These are phyloP conservation scores for Eucommia ulmoides DNA, from an alignment of 257 asterid species.

Conservation along the genomic window DNA sequence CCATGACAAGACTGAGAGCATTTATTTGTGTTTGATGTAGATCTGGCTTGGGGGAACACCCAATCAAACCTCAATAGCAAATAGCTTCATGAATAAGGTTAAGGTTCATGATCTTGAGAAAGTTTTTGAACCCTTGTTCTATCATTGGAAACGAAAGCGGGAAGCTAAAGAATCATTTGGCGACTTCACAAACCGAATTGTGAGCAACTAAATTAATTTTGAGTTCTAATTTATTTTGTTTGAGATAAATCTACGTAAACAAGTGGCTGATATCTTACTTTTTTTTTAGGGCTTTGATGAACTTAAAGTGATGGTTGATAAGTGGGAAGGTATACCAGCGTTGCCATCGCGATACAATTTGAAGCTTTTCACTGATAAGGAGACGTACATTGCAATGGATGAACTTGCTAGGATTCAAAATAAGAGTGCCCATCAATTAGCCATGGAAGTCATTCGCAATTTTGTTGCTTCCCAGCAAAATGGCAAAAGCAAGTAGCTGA, in stretches of 20 bases:
- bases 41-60: constrained; percentile 96
- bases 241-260: too few relatives aligned
- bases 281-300: constrained; percentile 63
- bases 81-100: constrained; percentile 68
- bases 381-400: constrained; percentile 51
- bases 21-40: constrained; percentile 18
- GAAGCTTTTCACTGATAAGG: constrained; percentile 71
- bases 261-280: too few relatives aligned
- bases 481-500: too few relatives aligned
- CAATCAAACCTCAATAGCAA: constrained; percentile 71
- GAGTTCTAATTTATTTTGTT: too few relatives aligned
- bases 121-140: constrained; percentile 84
- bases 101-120: constrained; percentile 86
- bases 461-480: constrained; percentile 62
- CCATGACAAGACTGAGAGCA: constrained; percentile 1
- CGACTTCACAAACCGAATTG: constrained; percentile 78
- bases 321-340: constrained; percentile 70
- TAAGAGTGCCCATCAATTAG: constrained; percentile 75
- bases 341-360: constrained; percentile 46
- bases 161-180: constrained; percentile 77
- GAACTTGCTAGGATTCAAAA: constrained; percentile 42
- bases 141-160: constrained; percentile 79
- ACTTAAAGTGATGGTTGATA: constrained; percentile 60
- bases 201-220: constrained; percentile 16
- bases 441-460: constrained; percentile 71